Base-by-base conservation (phyloP, 2,329 filamentous ascomycete species). In the Zymoseptoria tritici region DNA sequence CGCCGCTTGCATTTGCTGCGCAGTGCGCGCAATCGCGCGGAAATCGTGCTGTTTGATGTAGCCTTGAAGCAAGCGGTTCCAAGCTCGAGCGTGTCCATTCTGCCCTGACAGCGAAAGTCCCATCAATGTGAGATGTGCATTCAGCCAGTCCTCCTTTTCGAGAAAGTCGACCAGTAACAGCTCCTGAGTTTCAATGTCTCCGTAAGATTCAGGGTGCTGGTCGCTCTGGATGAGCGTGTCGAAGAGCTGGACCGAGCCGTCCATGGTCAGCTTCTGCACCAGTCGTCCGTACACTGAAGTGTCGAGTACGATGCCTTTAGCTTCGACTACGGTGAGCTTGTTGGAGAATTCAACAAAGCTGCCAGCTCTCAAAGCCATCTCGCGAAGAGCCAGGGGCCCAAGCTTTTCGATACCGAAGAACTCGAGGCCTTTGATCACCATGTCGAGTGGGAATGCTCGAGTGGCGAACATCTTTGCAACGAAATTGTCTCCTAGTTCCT, bases 391-490 rank as follows among this genome's bases (percentile, higher is more conserved):
- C 19, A 88, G 76, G 0, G 91, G 87, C 0, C 91, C 91, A 62
- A 96, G 87, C 42, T 80, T 77, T 54, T 84, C 79, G 4, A 95
- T 78, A 2, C 89, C 89, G 56, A 96, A 82, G 67, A 88, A 84
- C 58, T 82, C 80, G 19, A 94, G 77, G 6, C 89, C 81, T 36
- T 83, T 83, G 57, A 95, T 84, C 24, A 90, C 84, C 64, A 87
- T 83, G 58, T 92, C 85, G 9, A 91, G 78, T 1, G 86, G 83
- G 21, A 94, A 81, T 72, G 89, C 88, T 59, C 80, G 86, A 1
- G 86, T 88, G 9, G 91, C 91, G 71, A 96, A 92, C 77, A 91
- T 85, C 63, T 86, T 83, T n/a, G 91, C 88, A 19, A 89, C 87
- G 29, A 95, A 81, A 0, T 78, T 75, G 71, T 94, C 90, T 68